Conservation (phyloP, 352 stramenopile genomes). For the Phytopythium aichiense region DNA sequence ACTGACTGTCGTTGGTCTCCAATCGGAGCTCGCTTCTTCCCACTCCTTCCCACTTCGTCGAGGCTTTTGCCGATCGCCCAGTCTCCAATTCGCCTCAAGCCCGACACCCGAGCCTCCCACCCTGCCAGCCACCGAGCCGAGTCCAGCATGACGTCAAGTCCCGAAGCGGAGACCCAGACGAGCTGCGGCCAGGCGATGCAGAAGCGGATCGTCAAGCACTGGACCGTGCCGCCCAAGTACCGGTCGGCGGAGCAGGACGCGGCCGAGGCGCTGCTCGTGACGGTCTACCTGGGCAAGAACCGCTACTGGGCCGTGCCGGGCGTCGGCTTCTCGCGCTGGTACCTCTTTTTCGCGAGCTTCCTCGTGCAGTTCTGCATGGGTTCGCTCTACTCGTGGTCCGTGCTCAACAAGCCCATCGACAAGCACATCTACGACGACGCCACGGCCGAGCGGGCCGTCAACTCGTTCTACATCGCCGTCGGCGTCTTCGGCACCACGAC, state of each 20-base stretch:
- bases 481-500: slow-evolving; percentile 51
- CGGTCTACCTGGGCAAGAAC: slow-evolving; percentile 47
- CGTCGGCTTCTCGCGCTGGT: slow-evolving; percentile 57
- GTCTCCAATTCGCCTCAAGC: slow-evolving; percentile 7
- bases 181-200: slow-evolving; percentile 27
- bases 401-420: slow-evolving; percentile 68
- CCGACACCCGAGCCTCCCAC: not conserved
- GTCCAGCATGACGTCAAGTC: not conserved
- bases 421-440: slow-evolving; percentile 41
- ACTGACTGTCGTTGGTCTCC: no score
- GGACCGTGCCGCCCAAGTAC: slow-evolving; percentile 44
- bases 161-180: slow-evolving; percentile 12
- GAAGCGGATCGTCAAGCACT: slow-evolving; percentile 32
- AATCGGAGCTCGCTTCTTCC: no score
- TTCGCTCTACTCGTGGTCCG: slow-evolving; percentile 68
- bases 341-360: slow-evolving; percentile 60
- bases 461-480: slow-evolving; percentile 67
- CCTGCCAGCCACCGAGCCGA: not conserved
- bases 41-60: no score
- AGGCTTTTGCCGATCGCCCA: not conserved
- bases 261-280: slow-evolving; percentile 47
- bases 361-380: slow-evolving; percentile 67
- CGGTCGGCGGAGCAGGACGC: slow-evolving; percentile 46
- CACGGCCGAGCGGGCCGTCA: slow-evolving; percentile 46
- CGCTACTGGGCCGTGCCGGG: slow-evolving; percentile 35